phyloP scores from a whole-genome alignment of 257 asterid genomes.

The Euphrasia confusa region DNA sequence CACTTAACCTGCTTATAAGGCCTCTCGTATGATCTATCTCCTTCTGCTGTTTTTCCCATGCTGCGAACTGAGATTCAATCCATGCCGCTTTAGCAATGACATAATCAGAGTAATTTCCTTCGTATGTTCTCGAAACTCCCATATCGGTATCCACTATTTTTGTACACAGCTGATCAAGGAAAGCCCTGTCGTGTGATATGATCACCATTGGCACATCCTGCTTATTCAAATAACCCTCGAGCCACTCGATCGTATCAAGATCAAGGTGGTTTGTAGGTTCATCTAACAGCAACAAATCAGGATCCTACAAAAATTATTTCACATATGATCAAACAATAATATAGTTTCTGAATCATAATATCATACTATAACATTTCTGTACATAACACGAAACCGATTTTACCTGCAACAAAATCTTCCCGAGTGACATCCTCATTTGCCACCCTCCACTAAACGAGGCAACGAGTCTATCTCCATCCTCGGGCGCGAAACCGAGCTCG shows the following conservation, averaged over 20 bases:
- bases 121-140: constrained; percentile 88
- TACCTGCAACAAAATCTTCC: constrained; percentile 96
- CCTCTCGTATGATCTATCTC: constrained; percentile 82
- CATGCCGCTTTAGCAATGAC: constrained; percentile 67
- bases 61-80: constrained; percentile 81
- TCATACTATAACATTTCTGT: too few species aligned
- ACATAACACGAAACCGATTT: background rate
- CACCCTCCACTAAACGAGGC: constrained; percentile 98
- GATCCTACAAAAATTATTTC: constrained; percentile 57
- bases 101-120: constrained; percentile 82
- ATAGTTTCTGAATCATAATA: background rate
- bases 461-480: constrained; percentile 90
- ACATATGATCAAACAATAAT: background rate
- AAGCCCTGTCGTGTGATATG: constrained; percentile 97
- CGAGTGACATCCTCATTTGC: constrained; percentile 99
- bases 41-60: constrained; percentile 98
- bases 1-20: constrained; percentile 75
- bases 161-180: constrained; percentile 91
- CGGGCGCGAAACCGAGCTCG: constrained; percentile 82
- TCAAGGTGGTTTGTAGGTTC: constrained; percentile 99
- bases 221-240: constrained; percentile 84
- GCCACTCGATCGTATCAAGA: constrained; percentile 98
- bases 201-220: constrained; percentile 99
- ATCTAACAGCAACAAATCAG: constrained; percentile 81
- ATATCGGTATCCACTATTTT: constrained; percentile 95